phyloP scores from a whole-genome alignment of 306 rosid genomes.

The Trifolium dubium region DNA sequence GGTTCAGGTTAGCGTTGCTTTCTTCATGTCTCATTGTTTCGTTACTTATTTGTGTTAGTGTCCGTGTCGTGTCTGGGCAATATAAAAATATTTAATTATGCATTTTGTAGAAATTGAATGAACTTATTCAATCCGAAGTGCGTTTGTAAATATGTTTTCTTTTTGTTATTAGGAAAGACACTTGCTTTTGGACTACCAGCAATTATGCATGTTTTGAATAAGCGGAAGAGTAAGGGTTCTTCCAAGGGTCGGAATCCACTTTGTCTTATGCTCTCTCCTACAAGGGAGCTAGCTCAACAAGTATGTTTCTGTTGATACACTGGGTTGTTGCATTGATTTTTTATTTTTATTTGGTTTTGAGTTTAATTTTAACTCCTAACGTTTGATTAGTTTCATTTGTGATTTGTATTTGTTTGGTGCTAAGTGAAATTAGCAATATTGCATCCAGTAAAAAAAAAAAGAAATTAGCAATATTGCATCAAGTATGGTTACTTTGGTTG shows the following conservation, averaged over 20 bases:
- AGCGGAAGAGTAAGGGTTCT: conserved; percentile 58
- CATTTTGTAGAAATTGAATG: not conserved
- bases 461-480: too few relatives aligned
- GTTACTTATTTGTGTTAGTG: too few relatives aligned
- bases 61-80: too few relatives aligned
- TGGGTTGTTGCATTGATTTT: conserved; percentile 16
- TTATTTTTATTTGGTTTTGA: conserved; percentile 3
- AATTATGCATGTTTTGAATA: conserved; percentile 74
- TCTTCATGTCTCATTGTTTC: not conserved
- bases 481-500: not conserved
- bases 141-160: not conserved
- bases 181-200: conserved; percentile 93
- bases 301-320: conserved; percentile 51
- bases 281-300: conserved; percentile 96
- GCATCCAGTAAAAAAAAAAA: too few relatives aligned
- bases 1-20: conserved; percentile 75
- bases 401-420: not conserved
- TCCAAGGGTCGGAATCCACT: conserved; percentile 77
- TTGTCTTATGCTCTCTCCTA: conserved; percentile 88
- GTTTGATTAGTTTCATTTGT: not conserved
- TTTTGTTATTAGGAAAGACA: conserved; percentile 68
- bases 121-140: not conserved
- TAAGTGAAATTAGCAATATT: not conserved
- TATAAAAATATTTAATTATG: not conserved
- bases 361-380: not conserved